These are phyloP conservation scores for Amylocarpus encephaloides DNA, from an alignment of 2,329 filamentous ascomycete genomes.

Conservation along the genomic window DNA sequence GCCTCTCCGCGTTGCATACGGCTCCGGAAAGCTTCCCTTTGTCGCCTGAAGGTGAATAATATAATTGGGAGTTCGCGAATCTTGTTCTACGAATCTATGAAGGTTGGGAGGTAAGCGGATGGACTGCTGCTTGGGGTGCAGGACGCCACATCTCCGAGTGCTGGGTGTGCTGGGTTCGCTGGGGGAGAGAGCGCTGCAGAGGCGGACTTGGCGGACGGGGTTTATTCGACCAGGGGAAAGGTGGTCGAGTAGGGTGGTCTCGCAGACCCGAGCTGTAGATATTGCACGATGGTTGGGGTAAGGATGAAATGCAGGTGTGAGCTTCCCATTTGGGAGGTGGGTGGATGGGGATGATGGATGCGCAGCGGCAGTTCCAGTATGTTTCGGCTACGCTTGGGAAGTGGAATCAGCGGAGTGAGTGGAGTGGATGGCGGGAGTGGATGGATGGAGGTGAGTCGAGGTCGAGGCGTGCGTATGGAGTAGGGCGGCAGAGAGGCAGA, in stretches of 20 bases:
- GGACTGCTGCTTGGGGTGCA: slow-evolving; percentile 5
- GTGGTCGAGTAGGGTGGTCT: neutral
- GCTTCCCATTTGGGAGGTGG: slow-evolving; percentile 14
- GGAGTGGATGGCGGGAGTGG: too few relatives aligned
- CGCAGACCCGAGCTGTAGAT: too few relatives aligned
- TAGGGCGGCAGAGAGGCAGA: too few relatives aligned
- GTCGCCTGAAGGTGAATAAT: neutral
- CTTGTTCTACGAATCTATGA: neutral
- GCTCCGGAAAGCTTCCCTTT: neutral
- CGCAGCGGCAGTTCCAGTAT: slow-evolving; percentile 9
- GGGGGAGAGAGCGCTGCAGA: neutral
- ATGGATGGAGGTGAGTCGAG: too few relatives aligned
- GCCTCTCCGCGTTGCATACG: slow-evolving; percentile 1
- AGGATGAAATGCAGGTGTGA: slow-evolving; percentile 1
- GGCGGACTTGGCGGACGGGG: neutral
- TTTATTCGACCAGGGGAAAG: neutral
- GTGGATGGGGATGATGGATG: neutral
- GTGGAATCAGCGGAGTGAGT: too few relatives aligned
- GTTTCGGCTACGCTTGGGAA: too few relatives aligned
- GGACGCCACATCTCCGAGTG: neutral
- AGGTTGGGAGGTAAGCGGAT: neutral
- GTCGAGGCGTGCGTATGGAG: too few relatives aligned
- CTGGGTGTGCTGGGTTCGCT: neutral
- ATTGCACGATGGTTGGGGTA: neutral
- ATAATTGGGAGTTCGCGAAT: slow-evolving; percentile 3